Conservation (phyloP, 495 filamentous ascomycete species). For the Cercophora samala region DNA sequence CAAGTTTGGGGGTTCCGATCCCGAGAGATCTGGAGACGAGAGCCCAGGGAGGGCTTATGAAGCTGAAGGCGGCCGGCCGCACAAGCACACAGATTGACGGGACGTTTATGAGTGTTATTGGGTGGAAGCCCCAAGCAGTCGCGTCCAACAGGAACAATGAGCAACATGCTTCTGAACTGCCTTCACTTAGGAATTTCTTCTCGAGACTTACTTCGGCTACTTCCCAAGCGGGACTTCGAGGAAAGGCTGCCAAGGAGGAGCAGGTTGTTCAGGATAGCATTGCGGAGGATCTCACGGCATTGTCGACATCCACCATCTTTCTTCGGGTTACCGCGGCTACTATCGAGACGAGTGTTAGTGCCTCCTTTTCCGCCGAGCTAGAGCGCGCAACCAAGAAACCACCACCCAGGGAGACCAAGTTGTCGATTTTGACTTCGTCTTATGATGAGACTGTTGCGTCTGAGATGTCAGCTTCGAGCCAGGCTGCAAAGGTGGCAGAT, state of each 20-base stretch:
- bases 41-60: slow-evolving; percentile 83
- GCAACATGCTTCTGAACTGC: slow-evolving; percentile 39
- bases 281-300: slow-evolving; percentile 62
- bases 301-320: slow-evolving; percentile 73
- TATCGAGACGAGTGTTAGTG: slow-evolving; percentile 66
- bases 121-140: slow-evolving; percentile 64
- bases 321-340: slow-evolving; percentile 80
- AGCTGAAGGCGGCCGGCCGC: slow-evolving; percentile 64
- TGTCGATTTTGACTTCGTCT: slow-evolving; percentile 85
- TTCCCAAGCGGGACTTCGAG: slow-evolving; percentile 38
- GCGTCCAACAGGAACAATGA: slow-evolving; percentile 39
- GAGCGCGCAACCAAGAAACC: slow-evolving; percentile 96
- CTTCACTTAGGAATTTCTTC: slow-evolving; percentile 76
- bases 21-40: slow-evolving; percentile 76
- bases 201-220: slow-evolving; percentile 58
- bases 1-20: slow-evolving; percentile 65
- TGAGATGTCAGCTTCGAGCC: slow-evolving; percentile 42
- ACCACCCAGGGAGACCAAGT: slow-evolving; percentile 77
- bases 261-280: slow-evolving; percentile 53
- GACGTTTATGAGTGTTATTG: slow-evolving; percentile 81
- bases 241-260: slow-evolving; percentile 51
- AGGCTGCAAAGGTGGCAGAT: slow-evolving; percentile 58
- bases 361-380: slow-evolving; percentile 74
- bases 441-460: slow-evolving; percentile 76
- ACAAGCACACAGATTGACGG: slow-evolving; percentile 89